Evolutionary conservation across 192 early-diverging fungal species (phyloP).

Genomic region (Anaeromyces robustus): DNA sequence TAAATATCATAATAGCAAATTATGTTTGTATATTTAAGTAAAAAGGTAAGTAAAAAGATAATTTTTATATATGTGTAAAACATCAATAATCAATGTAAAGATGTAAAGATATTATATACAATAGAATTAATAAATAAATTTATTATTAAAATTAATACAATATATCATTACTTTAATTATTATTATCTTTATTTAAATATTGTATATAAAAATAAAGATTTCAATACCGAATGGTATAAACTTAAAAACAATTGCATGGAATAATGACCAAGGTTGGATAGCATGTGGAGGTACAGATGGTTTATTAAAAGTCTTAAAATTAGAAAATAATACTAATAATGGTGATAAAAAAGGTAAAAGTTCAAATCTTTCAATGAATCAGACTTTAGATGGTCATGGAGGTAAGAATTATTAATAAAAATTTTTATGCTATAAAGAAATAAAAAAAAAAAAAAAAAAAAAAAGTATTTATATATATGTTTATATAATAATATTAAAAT

Average conservation of each 20-base stretch:
- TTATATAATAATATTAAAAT: too few relatives aligned
- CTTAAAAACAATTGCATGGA: constrained; percentile 34
- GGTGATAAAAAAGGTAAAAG: not conserved
- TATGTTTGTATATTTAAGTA: constrained; percentile 25
- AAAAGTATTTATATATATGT: too few relatives aligned
- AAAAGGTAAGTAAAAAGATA: too few relatives aligned
- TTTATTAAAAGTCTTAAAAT: constrained; percentile 41
- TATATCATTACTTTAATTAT: too few relatives aligned
- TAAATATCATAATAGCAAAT: not conserved
- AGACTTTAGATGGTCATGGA: constrained; percentile 39
- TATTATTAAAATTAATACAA: not conserved
- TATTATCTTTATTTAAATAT: too few relatives aligned
- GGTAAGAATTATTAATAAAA: not conserved
- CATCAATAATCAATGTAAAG: too few relatives aligned
- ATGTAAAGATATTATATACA: not conserved
- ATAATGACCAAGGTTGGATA: constrained; percentile 45
- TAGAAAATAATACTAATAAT: constrained; percentile 15
- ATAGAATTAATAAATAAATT: not conserved
- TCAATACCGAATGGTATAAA: constrained; percentile 39
- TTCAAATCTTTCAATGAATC: constrained; percentile 42
- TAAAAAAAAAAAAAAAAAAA: too few relatives aligned
- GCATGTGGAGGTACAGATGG: constrained; percentile 45
- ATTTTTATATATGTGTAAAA: too few relatives aligned
- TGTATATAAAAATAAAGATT: constrained; percentile 14
- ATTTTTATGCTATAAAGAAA: too few relatives aligned